Conservation (phyloP, 2,329 filamentous ascomycete genomes). For the Trichoderma atrobrunneum region DNA sequence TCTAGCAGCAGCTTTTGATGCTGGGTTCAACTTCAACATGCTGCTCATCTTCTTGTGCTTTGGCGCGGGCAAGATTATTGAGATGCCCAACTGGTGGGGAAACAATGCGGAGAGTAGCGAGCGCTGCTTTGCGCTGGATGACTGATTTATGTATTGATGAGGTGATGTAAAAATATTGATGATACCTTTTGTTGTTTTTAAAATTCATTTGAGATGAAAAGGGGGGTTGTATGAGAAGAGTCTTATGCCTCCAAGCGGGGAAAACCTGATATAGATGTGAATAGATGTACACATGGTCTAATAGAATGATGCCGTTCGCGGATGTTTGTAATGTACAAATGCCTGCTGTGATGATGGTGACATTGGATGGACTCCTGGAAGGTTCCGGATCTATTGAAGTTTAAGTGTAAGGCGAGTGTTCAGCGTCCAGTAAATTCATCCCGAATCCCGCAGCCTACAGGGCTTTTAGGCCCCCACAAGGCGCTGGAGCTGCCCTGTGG, state of each 20-base stretch:
- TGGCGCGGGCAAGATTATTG: slow-evolving; percentile 52
- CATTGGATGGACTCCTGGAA: not conserved
- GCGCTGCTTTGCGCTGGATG: slow-evolving; percentile 53
- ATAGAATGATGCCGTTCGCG: not conserved
- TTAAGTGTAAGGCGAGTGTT: not conserved
- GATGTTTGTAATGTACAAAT: not conserved
- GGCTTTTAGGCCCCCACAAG: not conserved
- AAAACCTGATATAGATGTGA: not conserved
- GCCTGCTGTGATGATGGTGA: not conserved
- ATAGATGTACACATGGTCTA: not conserved
- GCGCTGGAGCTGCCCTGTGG: not conserved
- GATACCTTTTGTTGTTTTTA: slow-evolving; percentile 1
- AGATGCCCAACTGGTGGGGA: slow-evolving; percentile 64
- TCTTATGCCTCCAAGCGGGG: not conserved
- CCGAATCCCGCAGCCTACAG: not conserved
- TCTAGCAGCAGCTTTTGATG: slow-evolving; percentile 59
- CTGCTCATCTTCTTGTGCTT: slow-evolving; percentile 60
- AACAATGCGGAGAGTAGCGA: slow-evolving; percentile 55
- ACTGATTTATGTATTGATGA: slow-evolving; percentile 1
- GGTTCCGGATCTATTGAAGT: not conserved
- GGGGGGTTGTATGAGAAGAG: not conserved
- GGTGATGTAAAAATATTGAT: not conserved
- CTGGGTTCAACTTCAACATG: slow-evolving; percentile 61
- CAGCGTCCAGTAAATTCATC: not conserved
- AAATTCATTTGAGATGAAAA: not conserved